Evolutionary conservation across 2,329 filamentous ascomycete species (phyloP), one percentile per base, ranked within the genome.

Genomic region (Aspergillus candidus): DNA sequence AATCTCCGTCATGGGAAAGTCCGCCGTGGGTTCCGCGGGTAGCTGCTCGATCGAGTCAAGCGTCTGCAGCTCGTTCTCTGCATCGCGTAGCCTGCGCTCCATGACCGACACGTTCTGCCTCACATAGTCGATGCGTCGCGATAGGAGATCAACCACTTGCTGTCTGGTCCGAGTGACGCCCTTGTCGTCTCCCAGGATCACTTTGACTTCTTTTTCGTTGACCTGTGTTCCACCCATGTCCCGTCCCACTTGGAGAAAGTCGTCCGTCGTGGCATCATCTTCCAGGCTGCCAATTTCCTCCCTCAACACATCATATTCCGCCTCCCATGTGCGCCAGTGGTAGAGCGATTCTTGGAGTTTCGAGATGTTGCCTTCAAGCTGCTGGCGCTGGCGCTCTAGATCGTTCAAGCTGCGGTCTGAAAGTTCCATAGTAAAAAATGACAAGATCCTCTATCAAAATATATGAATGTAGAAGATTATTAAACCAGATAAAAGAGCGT

Each of bases 311-410:
- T 95, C 88, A 66, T 97, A 97, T 64, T 97, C 91, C 38, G 86
- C 81, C 63, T 94, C 90, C 79, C 87, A 94, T 43, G 83, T 83
- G 52, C 87, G 85, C 91, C 91, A 98, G 70, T 94, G 84, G 50
- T 82, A 81, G 41, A 97, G 75, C 6, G 86, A 83, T 58, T 84
- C 80, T 43, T 80, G 80, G 14, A 97, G 77, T 62, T 88, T 81
- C 39, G 75, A 70, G 37, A 94, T 77, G 52, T 84, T 88, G 32
- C 81, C 77, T 65, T 95, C 87, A 6, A 97, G 81, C 48, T 82
- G 76, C 53, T 78, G 72, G 12, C 87, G 79, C 59, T 91, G 86
- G 49, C 78, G 78, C 65, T 94, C 88, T 34, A 94, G 76, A 57
- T 83, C 78, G 35, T 79, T 70, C 40, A 89, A 75, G 42, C 75